Conservation (phyloP, 768 basidiomycete genomes). For the Lanmaoa rubissima region DNA sequence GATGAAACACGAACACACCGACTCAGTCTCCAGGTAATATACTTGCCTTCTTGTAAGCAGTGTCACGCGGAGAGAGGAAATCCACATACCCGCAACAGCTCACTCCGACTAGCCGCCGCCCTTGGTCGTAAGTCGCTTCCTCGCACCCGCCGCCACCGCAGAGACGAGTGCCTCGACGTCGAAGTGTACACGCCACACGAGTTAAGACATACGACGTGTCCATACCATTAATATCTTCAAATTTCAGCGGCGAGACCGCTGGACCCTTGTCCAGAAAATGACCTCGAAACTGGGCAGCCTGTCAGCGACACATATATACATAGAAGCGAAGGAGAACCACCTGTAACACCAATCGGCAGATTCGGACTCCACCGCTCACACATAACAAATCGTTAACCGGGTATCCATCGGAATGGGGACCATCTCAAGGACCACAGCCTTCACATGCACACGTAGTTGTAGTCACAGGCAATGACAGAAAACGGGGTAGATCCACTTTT, state of each 20-base stretch:
- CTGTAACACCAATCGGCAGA: not conserved
- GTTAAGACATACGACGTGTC: conserved; percentile 9
- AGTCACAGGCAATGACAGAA: not conserved
- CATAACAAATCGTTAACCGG: no score
- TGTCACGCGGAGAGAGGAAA: not conserved
- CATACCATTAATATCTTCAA: conserved; percentile 6
- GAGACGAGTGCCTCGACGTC: not conserved
- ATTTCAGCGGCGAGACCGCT: not conserved
- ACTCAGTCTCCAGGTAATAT: not conserved
- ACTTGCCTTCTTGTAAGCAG: not conserved
- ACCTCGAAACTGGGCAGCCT: not conserved
- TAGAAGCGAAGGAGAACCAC: not conserved
- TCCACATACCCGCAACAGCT: not conserved
- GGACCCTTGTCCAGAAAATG: not conserved
- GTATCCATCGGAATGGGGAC: not conserved
- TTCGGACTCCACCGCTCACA: not conserved
- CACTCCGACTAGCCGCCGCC: conserved; percentile 11
- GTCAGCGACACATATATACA: not conserved
- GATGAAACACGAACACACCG: not conserved
- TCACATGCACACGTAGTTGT: not conserved
- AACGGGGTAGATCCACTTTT: conserved; percentile 2
- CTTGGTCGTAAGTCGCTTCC: conserved; percentile 10
- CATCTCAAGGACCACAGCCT: not conserved
- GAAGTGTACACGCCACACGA: conserved; percentile 6
- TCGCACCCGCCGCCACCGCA: conserved; percentile 29